These are phyloP conservation scores for Pichia sp. DNA, from an alignment of 1,139 yeast species.

Conservation along the genomic window DNA sequence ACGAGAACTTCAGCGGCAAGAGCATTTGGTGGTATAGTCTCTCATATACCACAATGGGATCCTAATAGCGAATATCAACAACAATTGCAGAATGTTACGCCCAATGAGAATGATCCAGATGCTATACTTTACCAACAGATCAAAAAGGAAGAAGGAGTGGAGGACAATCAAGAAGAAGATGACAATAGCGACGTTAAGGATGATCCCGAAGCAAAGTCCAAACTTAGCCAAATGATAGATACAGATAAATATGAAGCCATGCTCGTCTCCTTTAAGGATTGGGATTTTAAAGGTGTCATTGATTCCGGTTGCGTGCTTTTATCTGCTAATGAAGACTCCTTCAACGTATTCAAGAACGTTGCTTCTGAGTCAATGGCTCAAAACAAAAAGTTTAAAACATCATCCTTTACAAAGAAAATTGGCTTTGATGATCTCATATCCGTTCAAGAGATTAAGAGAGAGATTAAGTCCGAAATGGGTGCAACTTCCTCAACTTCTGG, in stretches of 20 bases:
- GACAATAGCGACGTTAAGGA: conserved; percentile 20
- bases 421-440: conserved; percentile 20
- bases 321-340: conserved; percentile 56
- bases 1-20: conserved; percentile 92
- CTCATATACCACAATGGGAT: conserved; percentile 75
- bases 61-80: conserved; percentile 46
- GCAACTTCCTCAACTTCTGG: background rate
- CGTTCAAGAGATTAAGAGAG: background rate
- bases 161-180: conserved; percentile 27
- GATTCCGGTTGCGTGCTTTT: conserved; percentile 64
- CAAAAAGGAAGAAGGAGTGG: conserved; percentile 27
- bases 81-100: conserved; percentile 12
- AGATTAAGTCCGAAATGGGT: conserved; percentile 2
- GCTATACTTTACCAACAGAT: conserved; percentile 13
- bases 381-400: conserved; percentile 33
- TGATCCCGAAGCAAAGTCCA: conserved; percentile 12
- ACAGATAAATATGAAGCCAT: conserved; percentile 38
- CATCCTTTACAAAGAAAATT: conserved; percentile 22
- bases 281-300: conserved; percentile 59
- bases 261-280: conserved; percentile 51
- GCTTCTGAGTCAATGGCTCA: conserved; percentile 8
- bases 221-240: conserved; percentile 37
- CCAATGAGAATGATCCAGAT: conserved; percentile 16
- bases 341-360: conserved; percentile 16
- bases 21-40: conserved; percentile 90